A percentile compares a stretch with the other conserved stretches of the same genome.
Evolutionary conservation across 139 green algal genomes (phyloP).

Genomic region (Eudorina sp.): DNA sequence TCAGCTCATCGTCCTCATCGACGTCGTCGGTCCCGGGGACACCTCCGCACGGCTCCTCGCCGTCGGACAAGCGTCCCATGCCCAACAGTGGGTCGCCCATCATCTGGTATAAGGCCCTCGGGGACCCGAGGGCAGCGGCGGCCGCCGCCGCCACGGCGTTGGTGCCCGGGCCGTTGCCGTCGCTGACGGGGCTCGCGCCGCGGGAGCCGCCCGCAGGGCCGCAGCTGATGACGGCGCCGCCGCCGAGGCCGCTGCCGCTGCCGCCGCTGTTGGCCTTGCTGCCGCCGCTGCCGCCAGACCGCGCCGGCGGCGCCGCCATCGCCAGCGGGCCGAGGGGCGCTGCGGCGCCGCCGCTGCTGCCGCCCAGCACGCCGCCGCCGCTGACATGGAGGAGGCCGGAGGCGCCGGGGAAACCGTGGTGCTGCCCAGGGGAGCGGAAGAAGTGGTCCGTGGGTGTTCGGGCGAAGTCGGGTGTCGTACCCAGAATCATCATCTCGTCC

Average conservation of each 20-base stretch:
- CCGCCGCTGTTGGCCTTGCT: not conserved
- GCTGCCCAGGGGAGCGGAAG: slow-evolving; percentile 15
- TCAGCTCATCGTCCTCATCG: slow-evolving; percentile 55
- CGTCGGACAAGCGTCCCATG: slow-evolving; percentile 12
- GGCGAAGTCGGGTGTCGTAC: slow-evolving; percentile 72
- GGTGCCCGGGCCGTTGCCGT: not conserved
- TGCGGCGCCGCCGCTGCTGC: not conserved
- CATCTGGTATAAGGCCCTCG: not conserved
- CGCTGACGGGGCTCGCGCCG: slow-evolving; percentile 15
- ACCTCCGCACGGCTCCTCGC: not conserved
- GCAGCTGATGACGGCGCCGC: not conserved
- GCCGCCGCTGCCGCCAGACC: not conserved
- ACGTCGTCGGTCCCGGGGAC: not conserved
- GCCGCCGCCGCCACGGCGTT: not conserved
- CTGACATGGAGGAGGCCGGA: not conserved
- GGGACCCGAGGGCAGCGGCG: too few species aligned
- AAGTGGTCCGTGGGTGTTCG: slow-evolving; percentile 28
- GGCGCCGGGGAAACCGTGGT: not conserved
- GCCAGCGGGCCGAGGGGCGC: not conserved
- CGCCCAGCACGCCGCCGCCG: too few species aligned
- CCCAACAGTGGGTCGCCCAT: slow-evolving; percentile 15
- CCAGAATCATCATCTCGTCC: slow-evolving; percentile 87
- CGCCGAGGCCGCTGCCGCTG: not conserved
- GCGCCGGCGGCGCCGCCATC: not conserved
- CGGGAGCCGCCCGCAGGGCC: not conserved